These are phyloP conservation scores for Ceratocystis colombiana DNA, from an alignment of 2,329 filamentous ascomycete genomes.

Conservation along the genomic window DNA sequence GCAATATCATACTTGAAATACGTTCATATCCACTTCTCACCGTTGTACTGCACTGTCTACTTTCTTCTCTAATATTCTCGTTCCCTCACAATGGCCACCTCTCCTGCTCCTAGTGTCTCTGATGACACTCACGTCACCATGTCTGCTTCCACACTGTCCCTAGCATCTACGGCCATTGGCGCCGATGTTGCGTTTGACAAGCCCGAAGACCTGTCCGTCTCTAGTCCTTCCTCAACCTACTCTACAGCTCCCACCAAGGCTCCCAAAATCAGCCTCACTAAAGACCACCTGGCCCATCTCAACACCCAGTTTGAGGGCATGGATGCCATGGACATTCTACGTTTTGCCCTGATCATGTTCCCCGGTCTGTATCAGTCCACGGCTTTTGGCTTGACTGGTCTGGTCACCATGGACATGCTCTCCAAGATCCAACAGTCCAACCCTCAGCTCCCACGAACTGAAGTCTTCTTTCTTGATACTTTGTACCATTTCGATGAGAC, in stretches of 20 bases:
- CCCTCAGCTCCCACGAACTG: constrained; percentile 49
- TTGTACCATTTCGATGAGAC: constrained; percentile 76
- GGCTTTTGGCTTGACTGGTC: constrained; percentile 69
- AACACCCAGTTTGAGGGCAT: constrained; percentile 83
- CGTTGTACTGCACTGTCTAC: constrained; percentile 16
- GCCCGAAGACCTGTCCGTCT: constrained; percentile 65
- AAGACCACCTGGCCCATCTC: constrained; percentile 77
- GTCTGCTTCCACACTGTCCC: constrained; percentile 23
- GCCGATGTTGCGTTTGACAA: constrained; percentile 36
- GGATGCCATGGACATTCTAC: constrained; percentile 80
- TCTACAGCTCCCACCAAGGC: constrained; percentile 36
- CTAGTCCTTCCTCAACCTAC: constrained; percentile 46
- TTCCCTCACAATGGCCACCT: constrained; percentile 20
- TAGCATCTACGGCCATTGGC: constrained; percentile 26
- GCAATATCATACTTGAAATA: not conserved
- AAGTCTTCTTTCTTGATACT: constrained; percentile 73
- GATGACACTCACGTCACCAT: constrained; percentile 22
- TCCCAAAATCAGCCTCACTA: constrained; percentile 74
- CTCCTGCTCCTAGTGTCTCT: constrained; percentile 21
- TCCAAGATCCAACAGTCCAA: constrained; percentile 59
- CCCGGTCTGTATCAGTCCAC: constrained; percentile 83
- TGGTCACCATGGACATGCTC: constrained; percentile 77
- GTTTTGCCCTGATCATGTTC: constrained; percentile 83
- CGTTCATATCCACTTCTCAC: not conserved
- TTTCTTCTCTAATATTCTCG: constrained; percentile 4